Base-by-base conservation (phyloP, 2,329 filamentous ascomycete species). In the Mycogone perniciosa region DNA sequence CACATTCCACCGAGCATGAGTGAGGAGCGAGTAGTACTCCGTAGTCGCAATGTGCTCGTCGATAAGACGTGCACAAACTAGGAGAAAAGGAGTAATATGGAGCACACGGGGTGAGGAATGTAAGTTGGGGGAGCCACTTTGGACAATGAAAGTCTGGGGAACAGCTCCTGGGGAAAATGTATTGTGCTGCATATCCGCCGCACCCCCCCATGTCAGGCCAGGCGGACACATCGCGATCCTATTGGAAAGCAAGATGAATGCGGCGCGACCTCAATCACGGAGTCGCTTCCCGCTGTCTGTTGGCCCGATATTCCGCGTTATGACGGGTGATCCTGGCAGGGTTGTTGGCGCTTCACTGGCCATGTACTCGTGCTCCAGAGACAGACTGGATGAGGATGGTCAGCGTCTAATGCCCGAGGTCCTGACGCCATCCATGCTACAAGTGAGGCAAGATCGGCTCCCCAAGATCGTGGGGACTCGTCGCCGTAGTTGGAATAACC, bases 1-100 rank as follows among this genome's bases (percentile, higher is more conserved):
- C 45, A 33, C 38, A 31, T 52, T 47, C 27, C 45, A 38, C 39
- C 50, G 44, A 52, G 34, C 40, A 44, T 51, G 43, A 46, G 49
- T 43, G 46, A 51, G 49, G 40, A 39, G 13, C 38, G 48, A 50
- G 48, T 7, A 30, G 44, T 34, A 13, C 29, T 40, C 29, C 40
- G 41, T 8, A 40, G 20, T 50, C 40, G 27, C 40, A 42, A 8
- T 34, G 10, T 5, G 26, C n/a, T 26, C 10, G 35, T 33, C 41
- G 48, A 34, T 20, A 20, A 20, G 20, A 20, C 20, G 20, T 20
- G 20, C 20, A 20, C 20, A 20, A 20, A 20, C 20, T 20, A 20
- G 20, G 20, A 20, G 20, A 20, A 20, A 20, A 20, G 20, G 20
- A 20, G 20, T 20, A 20, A 20, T 20, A 20, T 20, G 20, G 20